These are phyloP conservation scores for Simmondsia chinensis DNA, from an alignment of 148 eudicot species.

Conservation along the genomic window DNA sequence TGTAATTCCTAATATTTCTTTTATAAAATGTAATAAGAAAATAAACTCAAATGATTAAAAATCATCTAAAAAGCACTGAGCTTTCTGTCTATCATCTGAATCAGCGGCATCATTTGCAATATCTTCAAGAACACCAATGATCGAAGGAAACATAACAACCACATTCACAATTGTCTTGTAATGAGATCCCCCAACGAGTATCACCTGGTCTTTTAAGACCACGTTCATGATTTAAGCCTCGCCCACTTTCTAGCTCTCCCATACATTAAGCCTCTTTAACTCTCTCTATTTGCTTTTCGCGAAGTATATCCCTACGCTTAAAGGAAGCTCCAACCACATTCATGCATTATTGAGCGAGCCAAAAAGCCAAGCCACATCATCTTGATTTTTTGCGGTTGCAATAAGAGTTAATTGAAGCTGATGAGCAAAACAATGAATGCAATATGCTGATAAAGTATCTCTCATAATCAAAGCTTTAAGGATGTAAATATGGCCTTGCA, in stretches of 20 bases:
- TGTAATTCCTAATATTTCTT: too few relatives aligned
- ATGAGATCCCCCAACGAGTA: conserved; percentile 25
- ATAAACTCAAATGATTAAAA: too few relatives aligned
- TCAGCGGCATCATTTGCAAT: conserved; percentile 4
- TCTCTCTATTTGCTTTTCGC: neutral
- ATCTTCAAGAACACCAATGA: conserved; percentile 12
- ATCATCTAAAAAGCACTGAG: too few relatives aligned
- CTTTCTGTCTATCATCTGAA: too few relatives aligned
- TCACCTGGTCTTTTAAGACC: conserved; percentile 1
- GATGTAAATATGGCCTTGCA: conserved; percentile 9
- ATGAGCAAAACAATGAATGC: conserved; percentile 10
- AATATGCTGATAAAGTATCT: conserved; percentile 4
- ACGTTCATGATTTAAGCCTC: conserved; percentile 10
- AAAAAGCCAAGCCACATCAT: neutral
- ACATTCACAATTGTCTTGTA: conserved; percentile 9
- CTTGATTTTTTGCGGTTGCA: neutral
- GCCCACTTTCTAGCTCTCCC: conserved; percentile 3
- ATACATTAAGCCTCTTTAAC: neutral
- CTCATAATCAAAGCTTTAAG: conserved; percentile 2
- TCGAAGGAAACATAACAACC: conserved; percentile 1
- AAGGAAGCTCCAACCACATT: conserved; percentile 1
- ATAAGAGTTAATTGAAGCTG: conserved; percentile 11
- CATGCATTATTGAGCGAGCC: neutral
- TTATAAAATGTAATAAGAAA: too few relatives aligned
- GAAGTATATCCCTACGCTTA: neutral